Evolutionary conservation across 306 rosid genomes (phyloP).

Genomic region (Glycyrrhiza uralensis): DNA sequence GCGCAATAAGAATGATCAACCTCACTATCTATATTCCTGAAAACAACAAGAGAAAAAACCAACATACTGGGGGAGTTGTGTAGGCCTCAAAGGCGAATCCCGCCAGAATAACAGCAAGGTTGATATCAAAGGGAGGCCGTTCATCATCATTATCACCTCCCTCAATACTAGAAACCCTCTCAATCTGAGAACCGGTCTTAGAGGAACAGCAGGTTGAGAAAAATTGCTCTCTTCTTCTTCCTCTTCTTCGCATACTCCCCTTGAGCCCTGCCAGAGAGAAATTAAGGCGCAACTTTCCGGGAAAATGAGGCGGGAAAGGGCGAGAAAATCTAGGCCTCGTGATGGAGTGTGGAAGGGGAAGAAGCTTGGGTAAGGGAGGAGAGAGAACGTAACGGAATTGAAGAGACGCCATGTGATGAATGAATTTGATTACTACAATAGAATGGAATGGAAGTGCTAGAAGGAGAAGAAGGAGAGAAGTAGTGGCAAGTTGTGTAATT

Average conservation of each 20-base stretch:
- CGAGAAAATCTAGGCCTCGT: conserved; percentile 18
- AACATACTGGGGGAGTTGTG: conserved; percentile 67
- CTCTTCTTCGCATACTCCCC: not conserved
- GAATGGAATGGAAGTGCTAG: not conserved
- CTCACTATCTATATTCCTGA: not conserved
- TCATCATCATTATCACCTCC: conserved; percentile 47
- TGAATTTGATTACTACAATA: too few relatives aligned
- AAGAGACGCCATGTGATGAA: conserved; percentile 76
- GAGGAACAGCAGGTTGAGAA: conserved; percentile 42
- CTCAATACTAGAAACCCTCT: conserved; percentile 8
- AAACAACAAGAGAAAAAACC: not conserved
- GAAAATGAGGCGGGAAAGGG: conserved; percentile 22
- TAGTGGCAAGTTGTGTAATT: conserved; percentile 43
- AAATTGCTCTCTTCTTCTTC: conserved; percentile 21
- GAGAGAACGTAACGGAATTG: conserved; percentile 40
- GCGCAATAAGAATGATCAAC: not conserved
- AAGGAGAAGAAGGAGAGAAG: not conserved
- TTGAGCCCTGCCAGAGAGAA: conserved; percentile 21
- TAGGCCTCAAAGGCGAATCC: conserved; percentile 94
- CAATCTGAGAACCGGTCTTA: conserved; percentile 43
- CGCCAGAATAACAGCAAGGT: conserved; percentile 86
- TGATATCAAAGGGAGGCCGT: conserved; percentile 74
- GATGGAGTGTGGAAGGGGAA: not conserved
- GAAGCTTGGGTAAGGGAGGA: conserved; percentile 28
- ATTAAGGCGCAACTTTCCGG: conserved; percentile 32